phyloP scores from a whole-genome alignment of 1,284 basidiomycete genomes.

The Puccinia horiana region DNA sequence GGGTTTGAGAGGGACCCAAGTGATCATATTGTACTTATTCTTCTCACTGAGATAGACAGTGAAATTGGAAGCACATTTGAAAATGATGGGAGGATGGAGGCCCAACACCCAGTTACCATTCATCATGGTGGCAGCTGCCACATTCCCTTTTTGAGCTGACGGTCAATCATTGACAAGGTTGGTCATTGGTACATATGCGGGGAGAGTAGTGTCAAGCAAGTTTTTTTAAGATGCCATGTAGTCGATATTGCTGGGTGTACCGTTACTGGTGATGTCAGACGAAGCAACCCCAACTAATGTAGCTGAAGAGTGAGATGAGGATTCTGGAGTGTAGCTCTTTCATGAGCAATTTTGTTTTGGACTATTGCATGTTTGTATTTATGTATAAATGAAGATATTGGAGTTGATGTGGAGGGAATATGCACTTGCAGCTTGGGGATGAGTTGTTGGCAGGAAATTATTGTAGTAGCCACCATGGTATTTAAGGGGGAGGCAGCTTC shows the following conservation, averaged over 20 bases:
- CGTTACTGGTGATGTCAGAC: background rate
- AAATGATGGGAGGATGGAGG: background rate
- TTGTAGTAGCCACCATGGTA: no score
- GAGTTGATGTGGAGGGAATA: no score
- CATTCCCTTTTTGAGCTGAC: background rate
- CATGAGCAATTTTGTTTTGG: no score
- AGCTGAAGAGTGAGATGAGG: no score
- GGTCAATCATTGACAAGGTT: background rate
- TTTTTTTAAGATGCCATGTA: background rate
- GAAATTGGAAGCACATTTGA: background rate
- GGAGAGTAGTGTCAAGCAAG: background rate
- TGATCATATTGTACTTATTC: background rate
- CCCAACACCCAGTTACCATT: background rate
- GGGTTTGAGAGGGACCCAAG: background rate
- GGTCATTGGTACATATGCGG: background rate
- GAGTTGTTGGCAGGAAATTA: no score
- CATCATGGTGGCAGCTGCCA: background rate
- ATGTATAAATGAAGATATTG: no score
- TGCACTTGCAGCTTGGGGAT: no score
- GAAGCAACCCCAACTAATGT: background rate
- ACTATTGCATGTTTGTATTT: no score
- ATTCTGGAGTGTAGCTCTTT: no score
- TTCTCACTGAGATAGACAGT: background rate
- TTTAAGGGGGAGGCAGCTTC: no score
- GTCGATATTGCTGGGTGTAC: background rate